Conservation (phyloP, 148 eudicot species). For the Chenopodium berlandieri region DNA sequence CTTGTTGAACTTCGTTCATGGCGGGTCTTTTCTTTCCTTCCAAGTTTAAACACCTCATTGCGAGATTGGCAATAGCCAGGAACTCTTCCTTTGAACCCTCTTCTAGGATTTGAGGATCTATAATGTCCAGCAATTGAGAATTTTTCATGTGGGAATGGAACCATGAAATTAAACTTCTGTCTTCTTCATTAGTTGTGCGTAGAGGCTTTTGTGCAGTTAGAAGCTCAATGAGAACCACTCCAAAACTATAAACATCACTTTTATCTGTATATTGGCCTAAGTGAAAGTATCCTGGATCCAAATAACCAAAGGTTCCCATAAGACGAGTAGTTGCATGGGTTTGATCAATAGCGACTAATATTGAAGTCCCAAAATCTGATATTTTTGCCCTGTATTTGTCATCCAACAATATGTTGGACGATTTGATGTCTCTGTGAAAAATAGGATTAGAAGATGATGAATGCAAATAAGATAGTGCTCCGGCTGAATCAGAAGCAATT, state of each 20-base stretch:
- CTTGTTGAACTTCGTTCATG: conserved; percentile 35
- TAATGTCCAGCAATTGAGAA: conserved; percentile 6
- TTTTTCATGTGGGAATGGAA: conserved; percentile 21
- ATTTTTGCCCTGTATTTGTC: conserved; percentile 32
- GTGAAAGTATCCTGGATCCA: conserved; percentile 43
- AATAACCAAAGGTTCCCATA: conserved; percentile 41
- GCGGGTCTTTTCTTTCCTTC: conserved; percentile 37
- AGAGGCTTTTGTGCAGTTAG: conserved; percentile 37
- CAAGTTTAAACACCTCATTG: conserved; percentile 29
- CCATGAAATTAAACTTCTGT: conserved; percentile 28
- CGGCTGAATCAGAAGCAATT: conserved; percentile 36
- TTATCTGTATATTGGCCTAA: conserved; percentile 39
- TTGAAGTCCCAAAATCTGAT: conserved; percentile 42
- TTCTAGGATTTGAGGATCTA: conserved; percentile 16
- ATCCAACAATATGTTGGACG: conserved; percentile 41
- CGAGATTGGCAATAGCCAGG: conserved; percentile 29
- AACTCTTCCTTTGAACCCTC: conserved; percentile 22
- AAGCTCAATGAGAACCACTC: conserved; percentile 41
- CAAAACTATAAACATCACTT: conserved; percentile 45
- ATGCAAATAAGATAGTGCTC: conserved; percentile 36
- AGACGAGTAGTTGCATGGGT: conserved; percentile 42
- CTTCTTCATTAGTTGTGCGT: conserved; percentile 17
- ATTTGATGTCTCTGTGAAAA: conserved; percentile 41
- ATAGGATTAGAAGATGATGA: conserved; percentile 29
- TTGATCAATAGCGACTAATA: conserved; percentile 30